Conservation (phyloP, 208 protist species). For the Trypanosoma rangeli region DNA sequence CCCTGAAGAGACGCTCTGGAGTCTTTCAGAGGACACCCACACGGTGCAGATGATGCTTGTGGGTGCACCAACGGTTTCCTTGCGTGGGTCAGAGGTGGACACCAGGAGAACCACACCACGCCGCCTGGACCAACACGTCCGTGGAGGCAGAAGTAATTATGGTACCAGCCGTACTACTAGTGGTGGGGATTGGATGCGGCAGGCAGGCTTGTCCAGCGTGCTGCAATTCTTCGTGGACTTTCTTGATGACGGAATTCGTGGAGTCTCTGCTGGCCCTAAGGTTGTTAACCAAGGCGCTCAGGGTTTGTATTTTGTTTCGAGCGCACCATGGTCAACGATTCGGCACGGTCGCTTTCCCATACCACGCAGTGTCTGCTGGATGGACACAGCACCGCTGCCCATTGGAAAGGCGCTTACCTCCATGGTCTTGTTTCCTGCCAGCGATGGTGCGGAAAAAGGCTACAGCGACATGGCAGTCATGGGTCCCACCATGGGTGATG, state of each 20-base stretch:
- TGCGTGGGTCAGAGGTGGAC: slow-evolving; percentile 2
- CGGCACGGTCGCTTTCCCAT: slow-evolving; percentile 21
- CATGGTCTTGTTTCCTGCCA: slow-evolving; percentile 10
- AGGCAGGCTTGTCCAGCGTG: slow-evolving; percentile 18
- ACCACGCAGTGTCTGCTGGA: slow-evolving; percentile 25
- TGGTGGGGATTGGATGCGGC: slow-evolving; percentile 16
- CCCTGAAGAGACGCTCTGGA: slow-evolving; percentile 23
- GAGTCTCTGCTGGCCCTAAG: not conserved
- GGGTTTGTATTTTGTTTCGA: slow-evolving; percentile 16
- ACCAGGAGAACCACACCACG: not conserved
- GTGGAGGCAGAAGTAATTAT: not conserved
- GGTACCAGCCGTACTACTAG: not conserved
- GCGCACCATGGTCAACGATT: not conserved
- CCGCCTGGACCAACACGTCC: not conserved
- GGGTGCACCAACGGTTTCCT: slow-evolving; percentile 6
- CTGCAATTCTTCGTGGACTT: slow-evolving; percentile 27
- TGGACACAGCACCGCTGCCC: slow-evolving; percentile 17
- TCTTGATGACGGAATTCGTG: slow-evolving; percentile 20
- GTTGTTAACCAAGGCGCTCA: not conserved
- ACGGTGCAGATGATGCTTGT: slow-evolving; percentile 27
- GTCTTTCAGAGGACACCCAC: slow-evolving; percentile 24
- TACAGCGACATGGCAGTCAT: not conserved
- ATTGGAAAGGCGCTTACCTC: slow-evolving; percentile 19
- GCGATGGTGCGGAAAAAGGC: not conserved
- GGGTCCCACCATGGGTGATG: not conserved